Percentiles rank a stretch among this genome's conserved stretches.
phyloP scores from a whole-genome alignment of 2,329 filamentous ascomycete genomes.

The Fusarium sp. region DNA sequence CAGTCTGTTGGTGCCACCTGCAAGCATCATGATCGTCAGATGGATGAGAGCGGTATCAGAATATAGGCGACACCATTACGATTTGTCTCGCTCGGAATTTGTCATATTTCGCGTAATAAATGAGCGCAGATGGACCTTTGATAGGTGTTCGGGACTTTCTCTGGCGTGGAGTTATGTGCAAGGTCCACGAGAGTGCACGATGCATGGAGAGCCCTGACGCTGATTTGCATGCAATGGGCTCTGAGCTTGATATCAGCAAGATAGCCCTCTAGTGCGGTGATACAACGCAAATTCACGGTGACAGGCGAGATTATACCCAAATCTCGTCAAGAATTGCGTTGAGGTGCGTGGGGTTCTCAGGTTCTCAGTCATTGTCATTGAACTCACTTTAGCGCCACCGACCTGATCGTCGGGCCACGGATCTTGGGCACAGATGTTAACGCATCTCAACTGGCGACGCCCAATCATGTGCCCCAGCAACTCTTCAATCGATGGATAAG shows the following conservation, averaged over 20 bases:
- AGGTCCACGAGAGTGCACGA: not conserved
- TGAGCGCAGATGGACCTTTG: too few relatives aligned
- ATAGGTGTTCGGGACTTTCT: rapidly evolving
- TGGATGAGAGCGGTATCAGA: too few relatives aligned
- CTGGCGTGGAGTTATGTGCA: too few relatives aligned
- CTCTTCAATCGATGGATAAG: rapidly evolving
- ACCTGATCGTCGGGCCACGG: not conserved
- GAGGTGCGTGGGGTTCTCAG: not conserved
- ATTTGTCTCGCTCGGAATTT: too few relatives aligned
- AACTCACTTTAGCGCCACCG: not conserved
- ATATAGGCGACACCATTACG: too few relatives aligned
- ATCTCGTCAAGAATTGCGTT: not conserved
- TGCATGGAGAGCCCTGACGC: rapidly evolving
- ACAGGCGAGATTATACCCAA: too few relatives aligned
- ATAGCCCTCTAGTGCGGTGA: too few relatives aligned
- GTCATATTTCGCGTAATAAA: too few relatives aligned
- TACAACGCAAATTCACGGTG: too few relatives aligned
- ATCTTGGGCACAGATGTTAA: not conserved
- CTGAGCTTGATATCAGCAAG: too few relatives aligned
- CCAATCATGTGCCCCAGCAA: not conserved
- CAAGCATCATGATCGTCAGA: too few relatives aligned
- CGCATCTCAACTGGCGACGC: not conserved
- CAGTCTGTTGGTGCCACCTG: too few relatives aligned
- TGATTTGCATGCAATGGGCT: not conserved
- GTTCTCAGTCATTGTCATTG: not conserved